Percentiles rank a stretch among this genome's conserved stretches.
Conservation (phyloP, 2,329 filamentous ascomycete species). For the Sclerotinia minor region DNA sequence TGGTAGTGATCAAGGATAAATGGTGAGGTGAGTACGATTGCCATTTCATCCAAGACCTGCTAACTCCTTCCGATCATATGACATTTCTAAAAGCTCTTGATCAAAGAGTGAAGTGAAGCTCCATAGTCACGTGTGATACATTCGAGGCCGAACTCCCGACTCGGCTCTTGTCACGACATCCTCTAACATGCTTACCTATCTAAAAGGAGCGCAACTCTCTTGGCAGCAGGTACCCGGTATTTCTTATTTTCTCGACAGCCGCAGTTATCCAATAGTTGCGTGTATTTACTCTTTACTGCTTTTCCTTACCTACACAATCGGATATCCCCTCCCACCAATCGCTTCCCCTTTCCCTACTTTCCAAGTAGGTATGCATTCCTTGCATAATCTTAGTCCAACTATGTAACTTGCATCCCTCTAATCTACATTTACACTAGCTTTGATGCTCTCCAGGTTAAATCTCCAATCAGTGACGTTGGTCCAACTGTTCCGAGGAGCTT, state of each 20-base stretch:
- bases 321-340: slow-evolving; percentile 5
- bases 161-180: neutral
- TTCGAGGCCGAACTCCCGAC: neutral
- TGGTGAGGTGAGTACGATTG: too few species aligned
- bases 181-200: neutral
- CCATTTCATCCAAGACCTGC: too few species aligned
- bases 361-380: slow-evolving; percentile 7
- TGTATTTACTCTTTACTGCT: neutral
- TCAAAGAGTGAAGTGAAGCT: too few species aligned
- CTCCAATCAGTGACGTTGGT: slow-evolving; percentile 13
- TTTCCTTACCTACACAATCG: slow-evolving; percentile 7
- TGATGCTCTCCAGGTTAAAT: neutral
- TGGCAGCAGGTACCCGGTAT: neutral
- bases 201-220: neutral
- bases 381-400: slow-evolving; percentile 19
- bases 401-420: slow-evolving; percentile 13
- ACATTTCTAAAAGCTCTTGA: neutral
- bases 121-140: neutral
- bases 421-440: neutral
- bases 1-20: too few species aligned
- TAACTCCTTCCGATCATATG: too few species aligned
- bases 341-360: neutral
- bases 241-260: neutral
- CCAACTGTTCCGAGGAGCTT: slow-evolving; percentile 7
- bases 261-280: neutral